These are phyloP conservation scores for Paratinospora sagittata DNA, from an alignment of 164 flowering plant genomes.

Conservation along the genomic window DNA sequence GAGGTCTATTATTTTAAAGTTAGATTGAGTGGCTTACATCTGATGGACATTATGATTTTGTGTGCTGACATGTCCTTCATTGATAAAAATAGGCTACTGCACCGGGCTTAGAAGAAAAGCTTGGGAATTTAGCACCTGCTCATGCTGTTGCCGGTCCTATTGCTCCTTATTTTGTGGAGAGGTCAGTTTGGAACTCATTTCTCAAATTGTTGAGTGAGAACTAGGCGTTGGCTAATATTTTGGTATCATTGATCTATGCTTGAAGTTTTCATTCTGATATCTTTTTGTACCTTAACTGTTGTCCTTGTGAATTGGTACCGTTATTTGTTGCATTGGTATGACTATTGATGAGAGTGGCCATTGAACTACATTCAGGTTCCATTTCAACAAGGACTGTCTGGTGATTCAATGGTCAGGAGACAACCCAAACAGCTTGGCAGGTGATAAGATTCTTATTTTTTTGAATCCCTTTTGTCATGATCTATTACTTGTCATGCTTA, in stretches of 20 bases:
- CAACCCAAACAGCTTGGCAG: slow-evolving; percentile 97
- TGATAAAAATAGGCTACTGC: slow-evolving; percentile 68
- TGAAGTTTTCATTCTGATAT: not conserved
- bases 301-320: not conserved
- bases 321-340: not conserved
- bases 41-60: not conserved
- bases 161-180: slow-evolving; percentile 75
- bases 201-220: not conserved
- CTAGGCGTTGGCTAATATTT: not conserved
- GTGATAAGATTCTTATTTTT: slow-evolving; percentile 25
- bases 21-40: not conserved
- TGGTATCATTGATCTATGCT: no score
- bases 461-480: not conserved
- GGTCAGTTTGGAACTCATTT: slow-evolving; percentile 33
- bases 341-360: not conserved
- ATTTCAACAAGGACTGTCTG: slow-evolving; percentile 65
- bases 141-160: slow-evolving; percentile 75
- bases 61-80: slow-evolving; percentile 4
- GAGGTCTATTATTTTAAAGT: slow-evolving; percentile 17
- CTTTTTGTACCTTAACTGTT: not conserved
- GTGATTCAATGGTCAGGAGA: slow-evolving; percentile 97
- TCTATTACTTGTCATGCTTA: not conserved
- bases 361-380: slow-evolving; percentile 43
- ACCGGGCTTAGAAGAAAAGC: slow-evolving; percentile 74
- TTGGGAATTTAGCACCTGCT: slow-evolving; percentile 91